Conservation (phyloP, 1,284 basidiomycete genomes). For the Leccinum pachyderme region DNA sequence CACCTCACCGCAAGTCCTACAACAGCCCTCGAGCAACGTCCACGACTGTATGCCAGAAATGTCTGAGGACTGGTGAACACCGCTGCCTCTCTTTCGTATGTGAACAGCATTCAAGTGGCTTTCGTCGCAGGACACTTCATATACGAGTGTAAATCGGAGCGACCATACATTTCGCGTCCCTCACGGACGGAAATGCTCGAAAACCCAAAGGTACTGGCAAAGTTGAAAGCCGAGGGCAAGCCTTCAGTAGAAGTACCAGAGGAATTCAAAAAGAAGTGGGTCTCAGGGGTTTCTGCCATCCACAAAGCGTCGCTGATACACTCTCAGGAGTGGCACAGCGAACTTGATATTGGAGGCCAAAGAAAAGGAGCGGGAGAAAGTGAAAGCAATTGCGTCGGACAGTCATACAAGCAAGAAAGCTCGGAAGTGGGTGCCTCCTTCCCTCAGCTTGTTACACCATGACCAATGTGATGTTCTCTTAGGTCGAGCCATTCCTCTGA, state of each 20-base stretch:
- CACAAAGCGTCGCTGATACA: slow-evolving; percentile 9
- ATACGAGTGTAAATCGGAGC: slow-evolving; percentile 70
- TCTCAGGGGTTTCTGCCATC: slow-evolving; percentile 8
- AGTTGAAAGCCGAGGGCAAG: slow-evolving; percentile 62
- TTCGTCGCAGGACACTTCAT: slow-evolving; percentile 69
- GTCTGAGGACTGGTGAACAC: slow-evolving; percentile 57
- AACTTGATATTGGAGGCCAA: slow-evolving; percentile 72
- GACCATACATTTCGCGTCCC: slow-evolving; percentile 75
- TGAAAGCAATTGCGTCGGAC: slow-evolving; percentile 36
- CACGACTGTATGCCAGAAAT: slow-evolving; percentile 77
- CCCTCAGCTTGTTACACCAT: neutral
- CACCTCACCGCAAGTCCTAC: slow-evolving; percentile 62
- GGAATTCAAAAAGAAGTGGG: slow-evolving; percentile 76
- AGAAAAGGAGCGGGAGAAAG: slow-evolving; percentile 63
- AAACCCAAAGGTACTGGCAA: slow-evolving; percentile 62
- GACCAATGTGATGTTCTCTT: slow-evolving; percentile 7
- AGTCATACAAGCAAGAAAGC: slow-evolving; percentile 46
- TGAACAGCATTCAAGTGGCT: neutral
- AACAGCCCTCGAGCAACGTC: slow-evolving; percentile 60
- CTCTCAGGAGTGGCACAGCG: slow-evolving; percentile 60
- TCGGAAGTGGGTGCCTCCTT: slow-evolving; percentile 43
- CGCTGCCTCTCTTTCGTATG: neutral
- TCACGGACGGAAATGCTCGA: slow-evolving; percentile 76
- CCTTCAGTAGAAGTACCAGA: slow-evolving; percentile 76
- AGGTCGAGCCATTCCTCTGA: slow-evolving; percentile 24